Percentiles rank a stretch among this genome's conserved stretches.
phyloP scores from a whole-genome alignment of 2,329 filamentous ascomycete genomes.

The Penicillium sp. region DNA sequence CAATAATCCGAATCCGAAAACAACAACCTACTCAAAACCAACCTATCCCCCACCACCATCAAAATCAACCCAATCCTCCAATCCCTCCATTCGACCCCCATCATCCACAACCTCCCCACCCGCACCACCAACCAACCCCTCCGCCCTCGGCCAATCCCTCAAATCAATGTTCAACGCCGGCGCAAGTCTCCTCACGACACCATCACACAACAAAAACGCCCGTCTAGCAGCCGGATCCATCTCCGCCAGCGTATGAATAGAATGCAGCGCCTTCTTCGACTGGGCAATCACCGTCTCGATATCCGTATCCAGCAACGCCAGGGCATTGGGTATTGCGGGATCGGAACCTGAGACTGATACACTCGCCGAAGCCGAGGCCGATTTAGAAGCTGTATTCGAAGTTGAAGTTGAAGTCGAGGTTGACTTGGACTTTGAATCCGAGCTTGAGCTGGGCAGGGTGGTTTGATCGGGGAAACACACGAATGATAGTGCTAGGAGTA shows the following conservation, averaged over 20 bases:
- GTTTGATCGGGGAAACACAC: slow-evolving; percentile 12
- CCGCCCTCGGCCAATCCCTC: slow-evolving; percentile 37
- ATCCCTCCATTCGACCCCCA: slow-evolving; percentile 18
- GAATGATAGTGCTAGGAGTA: slow-evolving; percentile 47
- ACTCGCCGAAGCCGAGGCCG: no score
- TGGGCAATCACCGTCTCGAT: slow-evolving; percentile 33
- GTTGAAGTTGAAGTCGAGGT: not conserved
- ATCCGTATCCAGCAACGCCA: slow-evolving; percentile 33
- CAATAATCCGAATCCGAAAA: not conserved
- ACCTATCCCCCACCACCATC: slow-evolving; percentile 12
- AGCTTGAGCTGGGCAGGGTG: not conserved
- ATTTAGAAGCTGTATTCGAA: not conserved
- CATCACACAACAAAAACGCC: slow-evolving; percentile 45
- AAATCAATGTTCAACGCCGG: slow-evolving; percentile 40
- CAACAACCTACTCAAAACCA: not conserved
- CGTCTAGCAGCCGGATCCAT: slow-evolving; percentile 41
- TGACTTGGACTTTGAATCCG: not conserved
- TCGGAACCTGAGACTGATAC: not conserved
- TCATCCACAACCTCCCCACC: not conserved
- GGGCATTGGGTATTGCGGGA: not conserved
- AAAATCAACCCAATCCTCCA: slow-evolving; percentile 32
- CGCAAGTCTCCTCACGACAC: slow-evolving; percentile 40
- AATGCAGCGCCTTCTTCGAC: slow-evolving; percentile 46
- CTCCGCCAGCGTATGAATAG: slow-evolving; percentile 44
- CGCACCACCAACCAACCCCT: slow-evolving; percentile 10